phyloP scores from a whole-genome alignment of 129 eudicot genomes.

The Deinandra increscens region DNA sequence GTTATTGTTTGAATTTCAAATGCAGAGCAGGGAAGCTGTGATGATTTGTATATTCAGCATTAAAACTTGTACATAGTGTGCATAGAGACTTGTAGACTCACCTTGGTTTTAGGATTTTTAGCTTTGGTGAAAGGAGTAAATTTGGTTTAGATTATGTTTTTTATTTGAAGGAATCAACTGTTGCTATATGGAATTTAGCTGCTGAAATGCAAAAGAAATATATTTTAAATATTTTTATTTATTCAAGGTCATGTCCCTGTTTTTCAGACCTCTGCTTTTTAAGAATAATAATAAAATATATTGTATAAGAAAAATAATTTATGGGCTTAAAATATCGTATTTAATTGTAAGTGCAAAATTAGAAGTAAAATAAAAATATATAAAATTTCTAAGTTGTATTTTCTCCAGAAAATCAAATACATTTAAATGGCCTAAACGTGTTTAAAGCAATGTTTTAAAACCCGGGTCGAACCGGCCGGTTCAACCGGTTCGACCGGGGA shows the following conservation, averaged over 20 bases:
- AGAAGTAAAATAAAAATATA: no score
- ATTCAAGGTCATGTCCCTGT: constrained; percentile 2
- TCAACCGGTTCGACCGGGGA: no score
- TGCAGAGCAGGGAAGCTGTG: not conserved
- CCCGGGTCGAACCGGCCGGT: no score
- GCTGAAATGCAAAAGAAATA: constrained; percentile 7
- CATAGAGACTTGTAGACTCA: not conserved
- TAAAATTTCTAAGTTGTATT: no score
- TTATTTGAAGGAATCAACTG: constrained; percentile 12
- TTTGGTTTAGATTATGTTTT: constrained; percentile 29
- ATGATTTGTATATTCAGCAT: constrained; percentile 16
- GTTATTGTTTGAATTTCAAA: constrained; percentile 21
- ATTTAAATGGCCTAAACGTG: no score
- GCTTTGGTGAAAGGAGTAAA: constrained; percentile 9
- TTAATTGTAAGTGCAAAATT: no score
- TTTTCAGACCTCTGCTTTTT: not conserved
- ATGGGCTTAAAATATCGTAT: no score
- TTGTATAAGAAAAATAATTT: no score
- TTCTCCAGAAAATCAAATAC: no score
- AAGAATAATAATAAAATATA: no score
- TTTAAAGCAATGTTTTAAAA: no score
- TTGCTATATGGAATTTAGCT: constrained; percentile 32
- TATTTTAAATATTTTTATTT: no score
- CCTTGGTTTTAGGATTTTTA: constrained; percentile 25
- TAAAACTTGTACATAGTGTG: constrained; percentile 3